Evolutionary conservation across 2,329 filamentous ascomycete genomes (phyloP).

Genomic region (Tricladium varicosporioides): DNA sequence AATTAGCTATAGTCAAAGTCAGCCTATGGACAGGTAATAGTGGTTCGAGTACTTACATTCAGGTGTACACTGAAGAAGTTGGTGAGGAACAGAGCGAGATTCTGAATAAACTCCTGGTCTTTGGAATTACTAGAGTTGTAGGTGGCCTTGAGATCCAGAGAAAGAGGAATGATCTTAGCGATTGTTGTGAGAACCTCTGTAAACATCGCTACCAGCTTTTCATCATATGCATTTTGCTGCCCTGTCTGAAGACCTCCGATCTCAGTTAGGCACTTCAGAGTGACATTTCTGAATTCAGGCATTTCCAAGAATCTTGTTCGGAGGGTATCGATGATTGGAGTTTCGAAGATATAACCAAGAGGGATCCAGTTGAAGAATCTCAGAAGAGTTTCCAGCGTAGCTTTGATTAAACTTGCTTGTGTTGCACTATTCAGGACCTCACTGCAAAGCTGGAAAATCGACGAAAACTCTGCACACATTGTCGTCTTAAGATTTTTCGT

Average conservation of each 20-base stretch:
- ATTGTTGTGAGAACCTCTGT: conserved; percentile 93
- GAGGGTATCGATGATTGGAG: conserved; percentile 89
- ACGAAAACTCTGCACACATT: conserved; percentile 98
- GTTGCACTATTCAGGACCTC: conserved; percentile 90
- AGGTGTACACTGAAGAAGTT: conserved; percentile 97
- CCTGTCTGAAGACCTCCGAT: conserved; percentile 92
- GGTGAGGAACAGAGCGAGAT: conserved; percentile 90
- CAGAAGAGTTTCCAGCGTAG: conserved; percentile 92
- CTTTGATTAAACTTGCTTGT: conserved; percentile 85
- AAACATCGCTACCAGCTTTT: conserved; percentile 97
- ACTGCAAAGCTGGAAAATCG: conserved; percentile 96
- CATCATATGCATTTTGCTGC: conserved; percentile 74
- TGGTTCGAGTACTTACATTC: conserved; percentile 51
- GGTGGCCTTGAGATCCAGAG: conserved; percentile 85
- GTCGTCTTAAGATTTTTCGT: conserved; percentile 95
- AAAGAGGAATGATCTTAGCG: conserved; percentile 86
- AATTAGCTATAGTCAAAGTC: conserved; percentile 61
- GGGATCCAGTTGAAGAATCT: conserved; percentile 99
- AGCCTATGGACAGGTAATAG: conserved; percentile 12
- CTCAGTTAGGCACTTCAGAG: conserved; percentile 93
- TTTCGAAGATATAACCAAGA: conserved; percentile 98
- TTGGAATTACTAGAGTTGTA: conserved; percentile 88
- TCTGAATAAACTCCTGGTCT: conserved; percentile 97
- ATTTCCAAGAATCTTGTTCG: conserved; percentile 89
- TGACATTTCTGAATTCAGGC: conserved; percentile 94